phyloP scores from a whole-genome alignment of 441 rosid species.

The Erodium trifolium region DNA sequence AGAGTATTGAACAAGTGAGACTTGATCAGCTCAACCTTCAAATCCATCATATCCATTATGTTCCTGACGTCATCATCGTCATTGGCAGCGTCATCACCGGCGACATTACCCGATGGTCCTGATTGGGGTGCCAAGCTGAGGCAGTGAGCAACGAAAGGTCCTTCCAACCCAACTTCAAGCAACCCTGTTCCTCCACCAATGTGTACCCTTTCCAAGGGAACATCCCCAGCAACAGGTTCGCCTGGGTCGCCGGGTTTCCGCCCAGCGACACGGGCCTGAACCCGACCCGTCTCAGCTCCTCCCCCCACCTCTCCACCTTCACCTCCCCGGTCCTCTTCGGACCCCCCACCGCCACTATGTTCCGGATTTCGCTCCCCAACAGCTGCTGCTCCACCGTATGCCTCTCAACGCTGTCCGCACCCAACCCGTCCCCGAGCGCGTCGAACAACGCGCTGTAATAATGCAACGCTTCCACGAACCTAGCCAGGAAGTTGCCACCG shows the following conservation, averaged over 20 bases:
- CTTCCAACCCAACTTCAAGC: conserved; percentile 96
- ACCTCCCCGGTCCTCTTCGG: conserved; percentile 63
- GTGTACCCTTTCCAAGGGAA: conserved; percentile 93
- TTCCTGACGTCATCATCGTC: too few species aligned
- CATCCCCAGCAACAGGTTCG: conserved; percentile 81
- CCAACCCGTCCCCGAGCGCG: conserved; percentile 81
- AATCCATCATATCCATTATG: too few species aligned
- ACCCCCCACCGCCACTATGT: conserved; percentile 76
- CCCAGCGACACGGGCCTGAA: conserved; percentile 72
- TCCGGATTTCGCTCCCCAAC: conserved; percentile 21
- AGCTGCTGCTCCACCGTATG: too few species aligned
- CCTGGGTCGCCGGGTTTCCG: conserved; percentile 90
- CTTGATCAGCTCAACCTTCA: too few species aligned
- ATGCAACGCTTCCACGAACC: conserved; percentile 94
- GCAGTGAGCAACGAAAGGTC: conserved; percentile 96
- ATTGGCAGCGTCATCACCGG: too few species aligned
- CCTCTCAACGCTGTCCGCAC: conserved; percentile 62
- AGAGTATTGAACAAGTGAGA: too few species aligned
- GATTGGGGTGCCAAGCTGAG: conserved; percentile 80
- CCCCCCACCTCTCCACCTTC: conserved; percentile 83
- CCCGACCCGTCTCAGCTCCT: conserved; percentile 69
- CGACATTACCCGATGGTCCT: too few species aligned
- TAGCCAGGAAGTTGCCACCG: conserved; percentile 76
- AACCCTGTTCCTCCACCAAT: conserved; percentile 80
- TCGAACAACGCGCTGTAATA: conserved; percentile 92